Percentiles rank a stretch among this genome's conserved stretches.
These are phyloP conservation scores for Orobanche coerulescens DNA, from an alignment of 257 asterid genomes.

Conservation along the genomic window DNA sequence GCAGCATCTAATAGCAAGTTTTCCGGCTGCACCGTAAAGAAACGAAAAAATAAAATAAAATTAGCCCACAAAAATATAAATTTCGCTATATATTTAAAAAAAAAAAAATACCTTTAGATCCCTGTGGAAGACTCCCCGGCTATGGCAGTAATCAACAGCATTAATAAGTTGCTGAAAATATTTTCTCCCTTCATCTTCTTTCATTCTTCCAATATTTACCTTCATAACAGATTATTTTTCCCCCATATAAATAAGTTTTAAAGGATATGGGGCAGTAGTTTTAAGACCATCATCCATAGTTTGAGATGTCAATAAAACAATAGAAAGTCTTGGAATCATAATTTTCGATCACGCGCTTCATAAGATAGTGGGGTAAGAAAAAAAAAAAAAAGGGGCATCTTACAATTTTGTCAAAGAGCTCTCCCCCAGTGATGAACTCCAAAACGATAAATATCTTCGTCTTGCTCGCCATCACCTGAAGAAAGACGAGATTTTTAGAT, in stretches of 20 bases:
- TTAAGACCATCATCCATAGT: not conserved
- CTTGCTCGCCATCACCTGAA: constrained; percentile 94
- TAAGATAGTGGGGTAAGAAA: not conserved
- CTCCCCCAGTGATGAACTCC: constrained; percentile 91
- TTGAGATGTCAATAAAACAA: not conserved
- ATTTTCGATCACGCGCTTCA: not conserved
- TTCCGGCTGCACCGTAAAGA: constrained; percentile 59
- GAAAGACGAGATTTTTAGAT: not conserved
- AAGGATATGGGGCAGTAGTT: not conserved
- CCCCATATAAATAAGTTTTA: not conserved
- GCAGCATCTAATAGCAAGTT: constrained; percentile 70
- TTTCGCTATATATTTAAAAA: not conserved
- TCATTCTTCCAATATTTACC: constrained; percentile 88
- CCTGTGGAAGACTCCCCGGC: constrained; percentile 94
- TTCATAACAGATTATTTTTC: constrained; percentile 20
- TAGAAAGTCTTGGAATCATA: not conserved
- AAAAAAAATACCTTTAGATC: constrained; percentile 69
- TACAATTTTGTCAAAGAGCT: constrained; percentile 94
- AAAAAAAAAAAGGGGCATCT: constrained; percentile 21
- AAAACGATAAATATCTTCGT: constrained; percentile 83
- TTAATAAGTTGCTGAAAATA: constrained; percentile 90
- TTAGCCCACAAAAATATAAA: not conserved
- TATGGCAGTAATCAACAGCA: constrained; percentile 91
- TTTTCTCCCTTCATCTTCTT: constrained; percentile 77
- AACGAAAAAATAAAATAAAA: not conserved